These are phyloP conservation scores for Cubamyces lactineus DNA, from an alignment of 768 basidiomycete species.

Conservation along the genomic window DNA sequence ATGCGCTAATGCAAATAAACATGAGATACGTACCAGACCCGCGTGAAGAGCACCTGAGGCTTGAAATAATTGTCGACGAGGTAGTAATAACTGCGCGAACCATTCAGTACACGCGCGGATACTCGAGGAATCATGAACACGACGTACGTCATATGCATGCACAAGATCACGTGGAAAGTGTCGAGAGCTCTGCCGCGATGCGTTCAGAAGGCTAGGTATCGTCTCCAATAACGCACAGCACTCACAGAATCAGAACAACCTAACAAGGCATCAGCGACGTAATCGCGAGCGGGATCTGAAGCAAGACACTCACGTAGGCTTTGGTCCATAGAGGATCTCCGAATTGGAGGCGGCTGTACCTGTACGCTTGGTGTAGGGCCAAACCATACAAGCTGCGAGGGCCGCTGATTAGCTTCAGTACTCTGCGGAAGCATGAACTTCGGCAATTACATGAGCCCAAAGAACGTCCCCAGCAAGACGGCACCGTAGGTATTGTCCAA, in stretches of 20 bases:
- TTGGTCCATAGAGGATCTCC: neutral
- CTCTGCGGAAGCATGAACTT: neutral
- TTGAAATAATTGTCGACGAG: no score
- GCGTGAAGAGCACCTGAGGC: no score
- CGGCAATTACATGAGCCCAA: neutral
- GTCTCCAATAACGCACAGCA: no score
- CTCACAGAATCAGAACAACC: neutral
- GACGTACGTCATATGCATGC: conserved; percentile 2
- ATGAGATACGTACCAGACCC: no score
- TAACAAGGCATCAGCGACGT: neutral
- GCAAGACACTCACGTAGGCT: neutral
- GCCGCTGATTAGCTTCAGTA: no score
- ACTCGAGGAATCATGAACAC: no score
- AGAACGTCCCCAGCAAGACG: neutral
- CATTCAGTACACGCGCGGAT: no score
- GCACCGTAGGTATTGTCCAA: neutral
- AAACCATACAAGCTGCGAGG: conserved; percentile 3
- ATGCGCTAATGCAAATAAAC: no score
- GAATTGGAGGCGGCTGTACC: neutral
- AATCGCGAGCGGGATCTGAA: neutral
- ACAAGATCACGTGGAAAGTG: conserved; percentile 2
- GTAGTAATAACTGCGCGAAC: no score
- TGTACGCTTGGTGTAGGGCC: conserved; percentile 5
- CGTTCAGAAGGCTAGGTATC: no score
- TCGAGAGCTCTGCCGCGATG: neutral